phyloP scores from a whole-genome alignment of 1,284 basidiomycete species.

The Bondarzewia mesenterica region DNA sequence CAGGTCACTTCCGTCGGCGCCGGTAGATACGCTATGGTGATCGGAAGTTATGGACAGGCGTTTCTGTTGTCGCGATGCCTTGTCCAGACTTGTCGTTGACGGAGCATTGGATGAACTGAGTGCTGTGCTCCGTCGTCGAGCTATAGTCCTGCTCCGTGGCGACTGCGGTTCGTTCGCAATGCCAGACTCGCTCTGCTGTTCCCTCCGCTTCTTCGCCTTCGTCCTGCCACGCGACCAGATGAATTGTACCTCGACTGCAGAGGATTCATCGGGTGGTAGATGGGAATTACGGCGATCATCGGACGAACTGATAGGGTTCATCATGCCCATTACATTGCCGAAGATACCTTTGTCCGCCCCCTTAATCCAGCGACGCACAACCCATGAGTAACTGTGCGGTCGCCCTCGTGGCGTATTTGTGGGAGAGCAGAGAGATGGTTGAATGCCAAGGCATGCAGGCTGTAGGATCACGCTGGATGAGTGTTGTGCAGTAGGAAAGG shows the following conservation, averaged over 20 bases:
- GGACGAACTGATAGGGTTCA: constrained; percentile 15
- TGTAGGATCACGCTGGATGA: constrained; percentile 16
- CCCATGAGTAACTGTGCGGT: constrained; percentile 72
- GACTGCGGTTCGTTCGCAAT: not conserved
- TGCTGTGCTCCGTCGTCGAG: constrained; percentile 8
- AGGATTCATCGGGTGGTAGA: constrained; percentile 6
- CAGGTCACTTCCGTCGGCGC: not conserved
- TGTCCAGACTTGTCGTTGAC: constrained; percentile 19
- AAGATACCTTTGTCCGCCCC: constrained; percentile 30
- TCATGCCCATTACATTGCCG: constrained; percentile 32
- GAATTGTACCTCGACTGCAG: constrained; percentile 55
- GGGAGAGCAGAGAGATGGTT: constrained; percentile 41
- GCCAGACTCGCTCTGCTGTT: constrained; percentile 5
- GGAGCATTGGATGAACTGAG: constrained; percentile 16
- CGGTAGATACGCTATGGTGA: constrained; percentile 10
- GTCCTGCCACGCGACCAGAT: constrained; percentile 60
- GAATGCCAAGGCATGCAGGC: constrained; percentile 56
- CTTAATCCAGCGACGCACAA: constrained; percentile 75
- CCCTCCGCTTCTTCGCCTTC: constrained; percentile 20
- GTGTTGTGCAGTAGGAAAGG: not conserved
- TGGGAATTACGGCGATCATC: constrained; percentile 13
- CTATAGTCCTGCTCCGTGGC: constrained; percentile 10
- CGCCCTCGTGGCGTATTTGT: constrained; percentile 33
- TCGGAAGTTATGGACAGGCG: constrained; percentile 9
- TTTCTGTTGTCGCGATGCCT: constrained; percentile 6